A percentile compares a stretch with the other conserved stretches of the same genome.
Evolutionary conservation across 306 rosid genomes (phyloP).

Genomic region (Quercus berberidifolia): DNA sequence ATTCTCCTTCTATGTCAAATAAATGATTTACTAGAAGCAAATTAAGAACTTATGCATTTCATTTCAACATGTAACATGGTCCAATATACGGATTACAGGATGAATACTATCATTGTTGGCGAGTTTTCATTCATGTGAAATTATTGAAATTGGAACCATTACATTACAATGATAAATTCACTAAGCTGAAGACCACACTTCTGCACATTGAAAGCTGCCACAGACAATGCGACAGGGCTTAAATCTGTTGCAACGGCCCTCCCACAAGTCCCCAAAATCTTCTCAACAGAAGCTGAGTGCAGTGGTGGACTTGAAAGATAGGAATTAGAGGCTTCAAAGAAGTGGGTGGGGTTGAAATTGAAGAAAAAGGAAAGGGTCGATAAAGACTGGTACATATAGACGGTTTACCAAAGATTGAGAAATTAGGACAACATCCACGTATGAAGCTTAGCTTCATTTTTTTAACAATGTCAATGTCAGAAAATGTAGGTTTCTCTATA

Average conservation of each 20-base stretch:
- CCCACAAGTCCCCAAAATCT: slow-evolving; percentile 44
- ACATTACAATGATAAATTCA: no score
- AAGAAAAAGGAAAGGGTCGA: slow-evolving; percentile 33
- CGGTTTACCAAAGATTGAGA: slow-evolving; percentile 27
- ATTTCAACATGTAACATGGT: no score
- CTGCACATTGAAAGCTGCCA: no score
- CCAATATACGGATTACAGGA: no score
- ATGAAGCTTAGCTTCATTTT: slow-evolving; percentile 47
- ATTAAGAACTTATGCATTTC: no score
- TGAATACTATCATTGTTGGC: no score
- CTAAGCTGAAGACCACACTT: no score
- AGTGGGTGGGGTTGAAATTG: slow-evolving; percentile 17
- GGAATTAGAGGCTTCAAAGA: slow-evolving; percentile 52
- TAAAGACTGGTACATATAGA: slow-evolving; percentile 11
- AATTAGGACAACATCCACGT: slow-evolving; percentile 17
- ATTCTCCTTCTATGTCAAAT: no score
- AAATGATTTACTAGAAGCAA: no score
- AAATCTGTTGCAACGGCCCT: slow-evolving; percentile 41
- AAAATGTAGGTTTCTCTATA: background rate
- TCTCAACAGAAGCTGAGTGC: slow-evolving; percentile 40
- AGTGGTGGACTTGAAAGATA: slow-evolving; percentile 55
- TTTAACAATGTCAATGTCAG: slow-evolving; percentile 8
- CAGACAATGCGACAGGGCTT: no score
- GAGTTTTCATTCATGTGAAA: no score
- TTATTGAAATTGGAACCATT: no score